These are phyloP conservation scores for Daldinia sp. DNA, from an alignment of 2,329 filamentous ascomycete genomes.

Conservation along the genomic window DNA sequence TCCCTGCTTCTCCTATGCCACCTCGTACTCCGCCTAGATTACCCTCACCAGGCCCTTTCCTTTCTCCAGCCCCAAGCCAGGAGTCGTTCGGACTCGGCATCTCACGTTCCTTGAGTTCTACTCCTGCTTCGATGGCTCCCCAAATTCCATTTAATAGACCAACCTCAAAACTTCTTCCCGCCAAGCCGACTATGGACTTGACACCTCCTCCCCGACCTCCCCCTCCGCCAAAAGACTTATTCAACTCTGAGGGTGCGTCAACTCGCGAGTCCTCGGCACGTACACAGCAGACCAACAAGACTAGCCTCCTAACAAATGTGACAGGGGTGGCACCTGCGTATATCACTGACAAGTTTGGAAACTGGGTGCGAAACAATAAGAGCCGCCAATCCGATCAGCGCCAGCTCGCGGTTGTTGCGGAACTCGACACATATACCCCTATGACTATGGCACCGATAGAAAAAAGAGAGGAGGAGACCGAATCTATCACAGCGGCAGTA, in stretches of 20 bases:
- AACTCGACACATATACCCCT: conserved; percentile 45
- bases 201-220: conserved; percentile 35
- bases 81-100: conserved; percentile 57
- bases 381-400: conserved; percentile 32
- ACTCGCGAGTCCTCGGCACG: conserved; percentile 49
- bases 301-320: conserved; percentile 48
- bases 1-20: conserved; percentile 26
- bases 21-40: conserved; percentile 46
- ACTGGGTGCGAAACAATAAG: conserved; percentile 60
- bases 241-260: conserved; percentile 21
- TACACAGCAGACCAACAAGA: conserved; percentile 62
- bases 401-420: conserved; percentile 36
- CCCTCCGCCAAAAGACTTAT: conserved; percentile 8
- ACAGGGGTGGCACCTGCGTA: conserved; percentile 55
- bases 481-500: conserved; percentile 37
- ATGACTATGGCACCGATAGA: conserved; percentile 46
- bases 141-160: conserved; percentile 44
- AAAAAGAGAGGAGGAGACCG: conserved; percentile 38
- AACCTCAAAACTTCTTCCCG: conserved; percentile 55
- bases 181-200: conserved; percentile 55
- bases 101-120: conserved; percentile 48
- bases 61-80: conserved; percentile 34
- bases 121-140: conserved; percentile 28
- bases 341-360: conserved; percentile 60
- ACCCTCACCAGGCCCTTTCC: conserved; percentile 20